Base-by-base conservation (phyloP, 2,329 filamentous ascomycete genomes). In the Aspergillus jensenii region DNA sequence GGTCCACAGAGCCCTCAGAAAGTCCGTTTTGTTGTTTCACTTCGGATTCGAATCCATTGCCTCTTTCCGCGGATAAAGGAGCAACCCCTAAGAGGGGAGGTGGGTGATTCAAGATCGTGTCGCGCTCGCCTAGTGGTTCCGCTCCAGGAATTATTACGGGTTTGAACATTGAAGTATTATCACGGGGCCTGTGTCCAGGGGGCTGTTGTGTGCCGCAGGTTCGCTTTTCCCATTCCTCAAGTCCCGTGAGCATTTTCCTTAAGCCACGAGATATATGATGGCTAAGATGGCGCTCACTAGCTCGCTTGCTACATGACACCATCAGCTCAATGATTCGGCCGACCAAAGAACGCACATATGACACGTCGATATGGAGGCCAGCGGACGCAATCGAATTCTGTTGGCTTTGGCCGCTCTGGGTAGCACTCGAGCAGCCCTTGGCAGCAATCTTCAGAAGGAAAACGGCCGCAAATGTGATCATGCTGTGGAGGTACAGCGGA, bases 391-490 rank as follows among this genome's bases (percentile, higher is more conserved):
- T 75, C 5, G 74, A 76, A 37, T 74, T 74, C 1, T 71, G 71
- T 55, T 74, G 71, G 27, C 68, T 71, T 12, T 68, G 68, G 15
- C 67, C 68, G 2, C 73, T 73, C 33, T 71, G 69, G 6, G 68
- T 65, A 21, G 73, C 65, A 27, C 60, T 68, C 3, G 73, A 73
- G 56, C 71, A 74, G 45, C 68, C 62, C 46, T 79, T 74, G 64
- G 79, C 70, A 55, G 74, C 71, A 17, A 79, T 76, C 56, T 79
- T 79, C 44, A 79, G 62, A 7, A 80, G 66, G 51, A 80, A 80
- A 8, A 79, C 77, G 6, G 75, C 74, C 1, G 78, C 76, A 64
- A 79, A 79, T 0, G 78, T 77, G 45, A 80, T 78, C 76, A 79
- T 79, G 55, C 76, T 78, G 63, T 79, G 76, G 6, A 80, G 68